phyloP scores from a whole-genome alignment of 2,329 filamentous ascomycete species.

The Fusarium sp. region DNA sequence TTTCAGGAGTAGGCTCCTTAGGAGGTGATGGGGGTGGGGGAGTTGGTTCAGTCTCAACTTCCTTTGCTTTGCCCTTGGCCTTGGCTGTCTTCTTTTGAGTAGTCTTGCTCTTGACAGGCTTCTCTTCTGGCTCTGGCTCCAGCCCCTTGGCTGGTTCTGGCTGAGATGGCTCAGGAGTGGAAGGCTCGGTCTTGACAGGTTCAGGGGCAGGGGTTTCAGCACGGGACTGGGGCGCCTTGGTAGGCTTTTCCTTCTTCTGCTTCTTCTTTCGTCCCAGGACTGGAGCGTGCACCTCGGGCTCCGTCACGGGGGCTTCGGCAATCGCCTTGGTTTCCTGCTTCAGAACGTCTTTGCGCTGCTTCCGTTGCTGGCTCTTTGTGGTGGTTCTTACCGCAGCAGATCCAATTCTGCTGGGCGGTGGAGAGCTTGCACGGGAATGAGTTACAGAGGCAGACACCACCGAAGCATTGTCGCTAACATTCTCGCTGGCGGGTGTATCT shows the following conservation, averaged over 20 bases:
- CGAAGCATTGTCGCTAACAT: conserved; percentile 83
- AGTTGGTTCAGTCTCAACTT: conserved; percentile 38
- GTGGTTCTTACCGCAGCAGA: conserved; percentile 77
- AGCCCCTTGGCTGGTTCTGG: conserved; percentile 23
- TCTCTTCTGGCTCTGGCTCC: conserved; percentile 41
- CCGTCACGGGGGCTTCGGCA: conserved; percentile 65
- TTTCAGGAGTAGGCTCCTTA: conserved; percentile 38
- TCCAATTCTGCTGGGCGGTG: conserved; percentile 75
- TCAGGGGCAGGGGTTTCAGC: conserved; percentile 21
- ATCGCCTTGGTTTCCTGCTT: conserved; percentile 74
- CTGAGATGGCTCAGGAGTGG: conserved; percentile 11
- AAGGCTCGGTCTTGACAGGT: conserved; percentile 35
- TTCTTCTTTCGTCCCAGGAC: conserved; percentile 88
- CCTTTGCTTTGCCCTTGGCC: conserved; percentile 52
- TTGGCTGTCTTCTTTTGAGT: conserved; percentile 53
- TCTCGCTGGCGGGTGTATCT: conserved; percentile 81
- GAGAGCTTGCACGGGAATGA: conserved; percentile 78
- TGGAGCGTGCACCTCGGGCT: conserved; percentile 75
- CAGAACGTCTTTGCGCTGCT: conserved; percentile 78
- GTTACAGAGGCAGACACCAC: conserved; percentile 80
- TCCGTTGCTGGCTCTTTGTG: conserved; percentile 85
- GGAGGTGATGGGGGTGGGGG: conserved; percentile 39
- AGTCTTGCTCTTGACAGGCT: conserved; percentile 49
- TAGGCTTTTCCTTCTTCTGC: conserved; percentile 79
- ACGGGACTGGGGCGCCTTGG: conserved; percentile 41